Conservation (phyloP, 805 yeast species). For the Starmerella geochares region DNA sequence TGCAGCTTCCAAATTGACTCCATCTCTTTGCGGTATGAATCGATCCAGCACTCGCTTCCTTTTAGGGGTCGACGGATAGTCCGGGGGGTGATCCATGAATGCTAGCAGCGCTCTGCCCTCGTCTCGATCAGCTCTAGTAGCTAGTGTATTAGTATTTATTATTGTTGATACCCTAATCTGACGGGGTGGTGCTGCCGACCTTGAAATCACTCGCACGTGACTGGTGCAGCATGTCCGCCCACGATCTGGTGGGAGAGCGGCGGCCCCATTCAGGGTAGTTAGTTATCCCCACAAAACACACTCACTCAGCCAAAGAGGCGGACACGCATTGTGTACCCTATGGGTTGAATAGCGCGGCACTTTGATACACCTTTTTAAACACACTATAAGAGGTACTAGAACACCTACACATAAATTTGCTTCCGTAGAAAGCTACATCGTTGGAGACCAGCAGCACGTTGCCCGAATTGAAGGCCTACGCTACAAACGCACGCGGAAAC, state of each 20-base stretch:
- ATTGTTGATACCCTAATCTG: conserved; percentile 6
- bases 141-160: conserved; percentile 4
- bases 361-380: too few relatives aligned
- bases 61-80: conserved; percentile 24
- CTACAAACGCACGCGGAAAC: too few relatives aligned
- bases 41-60: conserved; percentile 42
- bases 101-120: not conserved
- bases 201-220: not conserved
- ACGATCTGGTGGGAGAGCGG: not conserved
- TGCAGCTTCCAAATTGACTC: conserved; percentile 81
- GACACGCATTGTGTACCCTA: too few relatives aligned
- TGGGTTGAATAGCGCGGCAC: too few relatives aligned
- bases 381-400: too few relatives aligned
- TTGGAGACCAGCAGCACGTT: too few relatives aligned
- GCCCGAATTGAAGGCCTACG: too few relatives aligned
- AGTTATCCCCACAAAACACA: too few relatives aligned
- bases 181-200: not conserved
- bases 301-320: too few relatives aligned
- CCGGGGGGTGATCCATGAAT: conserved; percentile 7
- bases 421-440: too few relatives aligned
- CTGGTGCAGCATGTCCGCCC: not conserved
- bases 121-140: not conserved
- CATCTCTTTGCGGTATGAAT: conserved; percentile 77
- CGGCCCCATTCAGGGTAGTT: not conserved
- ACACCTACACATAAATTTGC: too few relatives aligned